Evolutionary conservation across 345 rosid species (phyloP), one percentile per base, ranked within the genome.

Genomic region (Citrus unshiu): DNA sequence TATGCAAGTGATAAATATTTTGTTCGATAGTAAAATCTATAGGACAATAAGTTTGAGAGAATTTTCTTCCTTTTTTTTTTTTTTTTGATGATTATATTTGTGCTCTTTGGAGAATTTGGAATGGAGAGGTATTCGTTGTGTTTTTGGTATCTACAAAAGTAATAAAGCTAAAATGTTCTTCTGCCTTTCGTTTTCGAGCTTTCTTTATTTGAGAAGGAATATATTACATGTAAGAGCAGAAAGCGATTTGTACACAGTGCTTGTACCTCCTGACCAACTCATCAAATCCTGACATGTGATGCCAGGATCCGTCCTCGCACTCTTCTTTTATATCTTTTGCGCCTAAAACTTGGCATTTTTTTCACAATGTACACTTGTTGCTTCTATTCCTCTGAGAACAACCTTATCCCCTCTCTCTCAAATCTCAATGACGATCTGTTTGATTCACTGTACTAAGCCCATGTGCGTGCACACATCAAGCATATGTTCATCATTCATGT

Each of bases 221-320:
- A 22, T 14, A 68, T 22, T 24, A 27, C 9, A 49, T 46, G 35
- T 62, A 59, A 35, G 62, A 59, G 43, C 21, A 69, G 68, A 30
- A 59, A n/a, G 74, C 59, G 66, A 74, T 74, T 66, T 77, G 78
- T 76, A 71, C 75, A 30, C 75, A 30, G 29, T 61, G 9, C 7
- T 22, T 64, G 76, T 74, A 70, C 75, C 79, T 80, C 56, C 4
- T 46, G 51, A 59, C 49, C 74, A 65, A 66, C 14, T 81, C 37
- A 27, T 68, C 65, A 57, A 46, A 14, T 57, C 34, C 40, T 37
- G 51, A 81, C 46, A 24, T 77, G 86, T 30, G 89, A 86, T 81
- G 89, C 89, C 83, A 84, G 76, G 91, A 78, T 76, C 87, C 91
- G 91, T 74, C 81, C 63, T 80, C 64, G 88, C 80, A 64, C 68